These are phyloP conservation scores for Phytophthora gonapodyides DNA, from an alignment of 352 stramenopile species.

Conservation along the genomic window DNA sequence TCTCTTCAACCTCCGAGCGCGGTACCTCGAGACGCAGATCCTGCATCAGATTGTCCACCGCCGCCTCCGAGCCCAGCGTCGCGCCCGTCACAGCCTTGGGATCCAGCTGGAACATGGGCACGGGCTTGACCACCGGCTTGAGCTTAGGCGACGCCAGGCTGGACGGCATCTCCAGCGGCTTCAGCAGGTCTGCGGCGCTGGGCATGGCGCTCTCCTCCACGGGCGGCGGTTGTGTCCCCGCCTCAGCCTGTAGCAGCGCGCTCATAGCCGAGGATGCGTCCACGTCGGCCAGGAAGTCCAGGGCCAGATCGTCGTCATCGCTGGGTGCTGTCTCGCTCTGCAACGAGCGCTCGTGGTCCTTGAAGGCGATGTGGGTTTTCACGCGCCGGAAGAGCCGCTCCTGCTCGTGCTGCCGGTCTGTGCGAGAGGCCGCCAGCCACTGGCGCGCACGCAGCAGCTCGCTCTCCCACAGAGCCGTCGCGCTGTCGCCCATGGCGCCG, in stretches of 20 bases:
- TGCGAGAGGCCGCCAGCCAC: conserved; percentile 34
- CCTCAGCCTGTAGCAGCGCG: conserved; percentile 50
- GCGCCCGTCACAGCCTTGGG: conserved; percentile 21
- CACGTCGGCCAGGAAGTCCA: conserved; percentile 65
- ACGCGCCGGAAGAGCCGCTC: conserved; percentile 36
- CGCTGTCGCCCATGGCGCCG: conserved; percentile 31
- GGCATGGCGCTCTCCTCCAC: conserved; percentile 20
- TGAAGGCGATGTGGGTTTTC: conserved; percentile 45
- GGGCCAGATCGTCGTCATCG: conserved; percentile 40
- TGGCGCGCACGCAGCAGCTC: conserved; percentile 48
- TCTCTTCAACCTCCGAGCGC: conserved; percentile 37
- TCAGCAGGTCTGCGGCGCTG: conserved; percentile 22
- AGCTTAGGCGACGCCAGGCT: conserved; percentile 28
- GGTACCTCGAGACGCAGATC: conserved; percentile 53
- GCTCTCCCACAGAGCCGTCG: conserved; percentile 40
- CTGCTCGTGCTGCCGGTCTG: conserved; percentile 20
- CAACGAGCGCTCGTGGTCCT: conserved; percentile 43
- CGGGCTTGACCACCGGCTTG: conserved; percentile 13
- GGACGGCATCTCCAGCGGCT: conserved; percentile 41
- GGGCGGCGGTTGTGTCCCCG: neutral
- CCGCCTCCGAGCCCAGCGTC: conserved; percentile 42
- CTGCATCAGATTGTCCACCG: conserved; percentile 55
- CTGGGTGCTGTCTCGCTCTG: conserved; percentile 29
- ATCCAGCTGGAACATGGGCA: conserved; percentile 29
- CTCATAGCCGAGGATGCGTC: conserved; percentile 53